Evolutionary conservation across 2,329 filamentous ascomycete genomes (phyloP), one percentile per base, ranked within the genome.

Genomic region (Alternaria brassicae): DNA sequence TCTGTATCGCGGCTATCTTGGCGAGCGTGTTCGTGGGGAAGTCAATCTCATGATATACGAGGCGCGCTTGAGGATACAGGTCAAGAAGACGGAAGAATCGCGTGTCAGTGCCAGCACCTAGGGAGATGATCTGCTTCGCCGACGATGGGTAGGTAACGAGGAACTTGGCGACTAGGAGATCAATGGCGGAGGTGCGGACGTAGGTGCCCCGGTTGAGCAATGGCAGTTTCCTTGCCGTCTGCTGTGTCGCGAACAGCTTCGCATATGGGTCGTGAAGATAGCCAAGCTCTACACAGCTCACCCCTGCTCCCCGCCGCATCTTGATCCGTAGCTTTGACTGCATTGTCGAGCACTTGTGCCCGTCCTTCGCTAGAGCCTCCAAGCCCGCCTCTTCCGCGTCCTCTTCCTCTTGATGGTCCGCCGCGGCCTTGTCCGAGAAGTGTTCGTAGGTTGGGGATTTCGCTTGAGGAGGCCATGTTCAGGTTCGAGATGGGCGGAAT

Each of bases 171-270:
- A 98, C 86, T 1, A 99, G 86, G 12, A 79, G 81, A 78, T 99
- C 93, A 63, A 99, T 88, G 23, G 91, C 91, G 5, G 85, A 86
- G 8, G 93, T 97, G 61, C 95, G 89, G 21, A 93, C 90, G 72
- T 97, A 98, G n/a, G 94, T 98, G 52, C 93, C 93, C 86, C 94
- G 84, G 74, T 99, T 98, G 72, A 99, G 97, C 62, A 99, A 91
- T 51, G 95, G 95, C 63, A 96, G 84, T 58, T 94, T 85, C 65
- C 91, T 85, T 12, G 86, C 81, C 2, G 82, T 71, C 15, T 83
- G 80, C 60, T 81, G 83, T 44, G 78, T 78, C 2, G 90, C 88
- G 74, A 97, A 92, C 54, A 84, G 83, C 53, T 81, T 81, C 2
- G 93, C 92, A 79, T 90, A 98, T 0, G 86, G 86, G 73, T 99